Conservation (phyloP, 1,284 basidiomycete genomes). For the Tremellales sp. region DNA sequence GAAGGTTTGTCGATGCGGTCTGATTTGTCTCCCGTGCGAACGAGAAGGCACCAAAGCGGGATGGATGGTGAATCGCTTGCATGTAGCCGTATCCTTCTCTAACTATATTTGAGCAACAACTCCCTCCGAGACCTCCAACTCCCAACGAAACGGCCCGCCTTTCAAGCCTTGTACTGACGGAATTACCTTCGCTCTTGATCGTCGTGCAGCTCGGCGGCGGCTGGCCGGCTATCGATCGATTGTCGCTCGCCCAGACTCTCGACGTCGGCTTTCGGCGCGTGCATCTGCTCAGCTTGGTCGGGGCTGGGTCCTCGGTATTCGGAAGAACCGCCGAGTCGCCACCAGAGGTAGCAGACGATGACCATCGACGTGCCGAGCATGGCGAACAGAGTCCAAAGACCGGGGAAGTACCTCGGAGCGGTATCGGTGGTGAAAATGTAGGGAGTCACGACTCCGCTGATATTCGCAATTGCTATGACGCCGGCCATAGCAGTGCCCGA, state of each 20-base stretch:
- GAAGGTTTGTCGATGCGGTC: no score
- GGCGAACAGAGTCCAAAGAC: conserved; percentile 33
- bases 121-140: no score
- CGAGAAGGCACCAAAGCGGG: no score
- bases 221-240: neutral
- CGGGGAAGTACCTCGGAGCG: conserved; percentile 25
- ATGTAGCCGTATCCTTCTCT: no score
- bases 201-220: neutral
- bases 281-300: neutral
- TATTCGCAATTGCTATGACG: conserved; percentile 29
- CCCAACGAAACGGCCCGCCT: no score
- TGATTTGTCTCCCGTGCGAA: no score
- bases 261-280: neutral
- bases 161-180: no score
- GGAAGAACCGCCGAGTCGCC: conserved; percentile 21
- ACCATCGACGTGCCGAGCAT: conserved; percentile 18
- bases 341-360: conserved; percentile 27
- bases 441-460: conserved; percentile 24
- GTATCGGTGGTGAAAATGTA: conserved; percentile 21
- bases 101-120: no score
- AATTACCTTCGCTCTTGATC: no score
- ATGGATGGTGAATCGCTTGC: no score
- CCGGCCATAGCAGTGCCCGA: conserved; percentile 31
- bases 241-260: neutral
- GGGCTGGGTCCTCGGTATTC: conserved; percentile 18